Conservation (phyloP, 75 land plant species). For the Isoetes taiwanensis region DNA sequence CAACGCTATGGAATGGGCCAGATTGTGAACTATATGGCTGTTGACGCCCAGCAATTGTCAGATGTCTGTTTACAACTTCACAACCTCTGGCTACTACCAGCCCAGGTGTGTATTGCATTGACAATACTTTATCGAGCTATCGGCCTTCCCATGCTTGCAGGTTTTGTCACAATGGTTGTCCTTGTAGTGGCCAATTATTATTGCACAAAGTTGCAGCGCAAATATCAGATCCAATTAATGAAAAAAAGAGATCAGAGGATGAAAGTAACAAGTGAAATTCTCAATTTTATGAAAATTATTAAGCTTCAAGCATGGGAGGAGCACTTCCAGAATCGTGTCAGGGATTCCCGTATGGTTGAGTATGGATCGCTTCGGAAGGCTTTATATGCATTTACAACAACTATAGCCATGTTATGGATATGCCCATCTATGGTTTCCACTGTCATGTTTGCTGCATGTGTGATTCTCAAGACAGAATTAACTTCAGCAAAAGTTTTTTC, state of each 20-base stretch:
- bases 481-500: conserved; percentile 35
- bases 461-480: conserved; percentile 22
- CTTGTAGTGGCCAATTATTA: conserved; percentile 10
- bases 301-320: conserved; percentile 48
- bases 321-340: conserved; percentile 15
- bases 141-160: conserved; percentile 29
- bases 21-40: conserved; percentile 36
- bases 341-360: conserved; percentile 15
- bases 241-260: conserved; percentile 20
- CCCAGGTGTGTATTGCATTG: conserved; percentile 25
- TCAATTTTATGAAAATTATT: conserved; percentile 34
- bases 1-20: conserved; percentile 24
- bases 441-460: conserved; percentile 51
- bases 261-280: conserved; percentile 25
- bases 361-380: conserved; percentile 30
- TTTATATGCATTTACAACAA: conserved; percentile 43
- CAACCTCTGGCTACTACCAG: conserved; percentile 34
- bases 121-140: conserved; percentile 21
- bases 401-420: conserved; percentile 45
- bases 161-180: conserved; percentile 22
- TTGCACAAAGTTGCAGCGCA: conserved; percentile 9
- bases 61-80: conserved; percentile 26
- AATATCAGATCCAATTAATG: conserved; percentile 13
- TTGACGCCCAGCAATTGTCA: conserved; percentile 23
- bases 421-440: conserved; percentile 52